Evolutionary conservation across 1,139 yeast species (phyloP).

Genomic region (Nakaseomyces sp.): DNA sequence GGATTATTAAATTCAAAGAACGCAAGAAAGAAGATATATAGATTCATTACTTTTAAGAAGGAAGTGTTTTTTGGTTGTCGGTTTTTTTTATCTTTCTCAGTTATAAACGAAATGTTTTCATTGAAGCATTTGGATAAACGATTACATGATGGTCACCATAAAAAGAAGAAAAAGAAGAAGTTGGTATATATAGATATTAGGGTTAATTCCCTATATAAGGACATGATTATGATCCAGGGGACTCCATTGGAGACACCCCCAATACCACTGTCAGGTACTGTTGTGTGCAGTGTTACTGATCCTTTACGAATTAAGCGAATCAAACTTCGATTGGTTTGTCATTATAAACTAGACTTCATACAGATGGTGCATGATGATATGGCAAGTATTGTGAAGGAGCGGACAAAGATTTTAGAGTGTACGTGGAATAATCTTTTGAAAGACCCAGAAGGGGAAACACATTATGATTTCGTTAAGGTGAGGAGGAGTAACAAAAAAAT

Average conservation of each 20-base stretch:
- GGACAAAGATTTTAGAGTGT: slow-evolving; percentile 42
- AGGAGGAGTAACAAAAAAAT: slow-evolving; percentile 5
- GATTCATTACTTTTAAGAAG: too few relatives aligned
- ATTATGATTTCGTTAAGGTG: slow-evolving; percentile 31
- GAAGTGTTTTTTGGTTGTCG: too few relatives aligned
- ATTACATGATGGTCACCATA: slow-evolving; percentile 1
- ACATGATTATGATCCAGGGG: slow-evolving; percentile 47
- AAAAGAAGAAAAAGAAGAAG: slow-evolving; percentile 5
- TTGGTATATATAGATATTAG: slow-evolving; percentile 29
- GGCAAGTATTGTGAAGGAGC: slow-evolving; percentile 43
- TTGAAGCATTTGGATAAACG: slow-evolving; percentile 1
- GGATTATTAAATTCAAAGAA: too few relatives aligned
- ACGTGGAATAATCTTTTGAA: slow-evolving; percentile 54
- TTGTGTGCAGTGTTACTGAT: slow-evolving; percentile 47
- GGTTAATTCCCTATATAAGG: slow-evolving; percentile 45
- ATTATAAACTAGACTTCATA: slow-evolving; percentile 46
- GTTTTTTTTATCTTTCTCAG: too few relatives aligned
- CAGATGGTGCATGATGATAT: slow-evolving; percentile 33
- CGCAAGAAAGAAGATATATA: too few relatives aligned
- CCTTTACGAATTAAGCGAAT: slow-evolving; percentile 44
- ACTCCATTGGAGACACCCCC: slow-evolving; percentile 50
- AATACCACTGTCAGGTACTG: slow-evolving; percentile 45
- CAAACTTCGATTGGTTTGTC: slow-evolving; percentile 43
- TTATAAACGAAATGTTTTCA: not conserved
- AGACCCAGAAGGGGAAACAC: slow-evolving; percentile 38